Conservation (phyloP, 2,329 filamentous ascomycete species). For the Colletotrichum siamense region DNA sequence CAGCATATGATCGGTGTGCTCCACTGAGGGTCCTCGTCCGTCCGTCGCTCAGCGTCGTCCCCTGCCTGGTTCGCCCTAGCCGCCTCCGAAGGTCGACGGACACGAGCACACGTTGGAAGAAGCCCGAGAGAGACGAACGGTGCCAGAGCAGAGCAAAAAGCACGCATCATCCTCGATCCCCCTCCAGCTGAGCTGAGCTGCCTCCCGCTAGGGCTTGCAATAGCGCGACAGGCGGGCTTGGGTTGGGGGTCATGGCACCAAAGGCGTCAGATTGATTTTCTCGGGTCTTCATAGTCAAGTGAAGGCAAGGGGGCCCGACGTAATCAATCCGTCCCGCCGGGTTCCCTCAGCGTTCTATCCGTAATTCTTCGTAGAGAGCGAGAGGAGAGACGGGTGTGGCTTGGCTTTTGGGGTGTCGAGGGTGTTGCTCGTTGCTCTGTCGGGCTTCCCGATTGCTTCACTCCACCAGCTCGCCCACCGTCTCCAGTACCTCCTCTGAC, state of each 20-base stretch:
- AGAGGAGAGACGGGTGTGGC: neutral
- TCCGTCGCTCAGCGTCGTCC: neutral
- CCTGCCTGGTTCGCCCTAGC: neutral
- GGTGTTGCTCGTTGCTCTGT: neutral
- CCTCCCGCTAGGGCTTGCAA: neutral
- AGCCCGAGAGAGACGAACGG: neutral
- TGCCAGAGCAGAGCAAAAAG: no score
- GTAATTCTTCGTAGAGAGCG: neutral
- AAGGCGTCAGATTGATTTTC: neutral
- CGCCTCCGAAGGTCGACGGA: neutral
- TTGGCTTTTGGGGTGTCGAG: neutral
- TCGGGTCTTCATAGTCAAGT: neutral
- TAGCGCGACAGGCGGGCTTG: neutral
- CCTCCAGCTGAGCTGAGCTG: neutral
- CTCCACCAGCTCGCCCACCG: neutral
- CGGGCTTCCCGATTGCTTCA: conserved; percentile 1
- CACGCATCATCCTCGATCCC: neutral
- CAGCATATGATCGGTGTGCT: neutral
- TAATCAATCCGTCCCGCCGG: neutral
- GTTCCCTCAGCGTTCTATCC: neutral
- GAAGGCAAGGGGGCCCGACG: neutral
- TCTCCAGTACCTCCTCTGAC: neutral
- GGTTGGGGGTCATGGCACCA: neutral
- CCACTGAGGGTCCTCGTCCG: conserved; percentile 5
- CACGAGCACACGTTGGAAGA: neutral